These are phyloP conservation scores for Calonectria hawksworthii DNA, from an alignment of 2,329 filamentous ascomycete genomes.

Conservation along the genomic window DNA sequence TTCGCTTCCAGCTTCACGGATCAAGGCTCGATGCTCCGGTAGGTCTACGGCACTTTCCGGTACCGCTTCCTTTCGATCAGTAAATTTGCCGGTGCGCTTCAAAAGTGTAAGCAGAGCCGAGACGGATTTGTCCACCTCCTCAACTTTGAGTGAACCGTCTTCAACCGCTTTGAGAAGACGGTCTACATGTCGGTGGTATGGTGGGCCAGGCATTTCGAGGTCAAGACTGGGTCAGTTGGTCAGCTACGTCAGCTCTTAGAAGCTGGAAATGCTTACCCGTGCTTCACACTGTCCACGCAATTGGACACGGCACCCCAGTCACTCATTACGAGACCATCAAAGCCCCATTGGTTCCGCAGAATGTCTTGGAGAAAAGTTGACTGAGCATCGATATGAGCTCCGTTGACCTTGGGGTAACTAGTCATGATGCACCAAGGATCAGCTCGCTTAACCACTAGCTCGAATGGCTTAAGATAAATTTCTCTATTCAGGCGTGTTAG, in stretches of 20 bases:
- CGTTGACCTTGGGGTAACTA: constrained; percentile 64
- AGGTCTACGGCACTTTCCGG: constrained; percentile 33
- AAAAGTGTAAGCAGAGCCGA: neutral
- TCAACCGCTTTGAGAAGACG: neutral
- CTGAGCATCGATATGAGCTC: constrained; percentile 30
- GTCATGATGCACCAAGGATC: constrained; percentile 71
- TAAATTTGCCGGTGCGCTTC: constrained; percentile 1
- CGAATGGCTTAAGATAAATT: constrained; percentile 75
- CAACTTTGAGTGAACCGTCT: neutral
- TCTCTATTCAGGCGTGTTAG: constrained; percentile 51
- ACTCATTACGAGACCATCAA: constrained; percentile 31
- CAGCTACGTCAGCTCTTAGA: neutral
- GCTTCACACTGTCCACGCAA: neutral
- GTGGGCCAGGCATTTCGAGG: constrained; percentile 51
- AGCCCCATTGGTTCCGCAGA: constrained; percentile 28
- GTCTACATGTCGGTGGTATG: constrained; percentile 24
- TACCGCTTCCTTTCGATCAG: neutral
- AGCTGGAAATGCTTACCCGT: constrained; percentile 5
- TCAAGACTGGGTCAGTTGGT: constrained; percentile 26
- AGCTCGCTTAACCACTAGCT: constrained; percentile 69
- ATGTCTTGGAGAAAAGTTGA: constrained; percentile 20
- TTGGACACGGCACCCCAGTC: constrained; percentile 28
- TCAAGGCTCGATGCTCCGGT: constrained; percentile 39
- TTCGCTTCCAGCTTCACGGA: constrained; percentile 25
- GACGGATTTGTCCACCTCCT: constrained; percentile 5